A percentile compares a stretch with the other conserved stretches of the same genome.
Conservation (phyloP, 305 asterid genomes). For the Solanum hybrid region DNA sequence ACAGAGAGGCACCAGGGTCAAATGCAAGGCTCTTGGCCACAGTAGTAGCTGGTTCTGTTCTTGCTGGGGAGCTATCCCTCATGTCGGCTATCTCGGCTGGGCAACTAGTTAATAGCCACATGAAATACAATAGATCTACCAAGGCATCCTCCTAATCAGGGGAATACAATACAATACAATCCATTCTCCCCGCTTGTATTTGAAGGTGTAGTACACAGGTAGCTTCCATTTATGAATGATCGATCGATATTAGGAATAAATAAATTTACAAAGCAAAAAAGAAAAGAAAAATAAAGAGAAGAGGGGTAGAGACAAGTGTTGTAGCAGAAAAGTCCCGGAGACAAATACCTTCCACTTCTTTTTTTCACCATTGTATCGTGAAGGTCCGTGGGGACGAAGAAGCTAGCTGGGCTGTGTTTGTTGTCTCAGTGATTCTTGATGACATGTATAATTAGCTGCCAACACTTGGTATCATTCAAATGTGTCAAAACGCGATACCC, state of each 20-base stretch:
- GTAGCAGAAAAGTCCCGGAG: background rate
- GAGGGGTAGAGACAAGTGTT: background rate
- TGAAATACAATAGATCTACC: constrained; percentile 42
- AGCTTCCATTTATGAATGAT: background rate
- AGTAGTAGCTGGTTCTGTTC: constrained; percentile 42
- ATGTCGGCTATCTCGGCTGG: constrained; percentile 41
- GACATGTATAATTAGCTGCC: background rate
- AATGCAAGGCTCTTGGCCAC: constrained; percentile 44
- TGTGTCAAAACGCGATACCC: background rate
- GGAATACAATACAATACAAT: background rate
- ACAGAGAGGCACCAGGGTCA: constrained; percentile 30
- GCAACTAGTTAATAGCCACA: constrained; percentile 39
- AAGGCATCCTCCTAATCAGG: constrained; percentile 3
- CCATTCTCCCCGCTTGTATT: background rate
- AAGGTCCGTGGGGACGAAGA: background rate
- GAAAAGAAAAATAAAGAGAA: background rate
- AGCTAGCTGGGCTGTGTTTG: background rate
- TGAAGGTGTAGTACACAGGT: background rate
- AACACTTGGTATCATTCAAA: background rate
- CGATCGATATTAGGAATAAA: background rate
- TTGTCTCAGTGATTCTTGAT: background rate
- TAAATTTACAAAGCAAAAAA: background rate
- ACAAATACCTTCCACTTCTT: background rate
- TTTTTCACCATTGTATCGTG: background rate
- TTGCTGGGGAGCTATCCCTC: constrained; percentile 38